Conservation (phyloP, 2,329 filamentous ascomycete species). For the Penicillium sp. region DNA sequence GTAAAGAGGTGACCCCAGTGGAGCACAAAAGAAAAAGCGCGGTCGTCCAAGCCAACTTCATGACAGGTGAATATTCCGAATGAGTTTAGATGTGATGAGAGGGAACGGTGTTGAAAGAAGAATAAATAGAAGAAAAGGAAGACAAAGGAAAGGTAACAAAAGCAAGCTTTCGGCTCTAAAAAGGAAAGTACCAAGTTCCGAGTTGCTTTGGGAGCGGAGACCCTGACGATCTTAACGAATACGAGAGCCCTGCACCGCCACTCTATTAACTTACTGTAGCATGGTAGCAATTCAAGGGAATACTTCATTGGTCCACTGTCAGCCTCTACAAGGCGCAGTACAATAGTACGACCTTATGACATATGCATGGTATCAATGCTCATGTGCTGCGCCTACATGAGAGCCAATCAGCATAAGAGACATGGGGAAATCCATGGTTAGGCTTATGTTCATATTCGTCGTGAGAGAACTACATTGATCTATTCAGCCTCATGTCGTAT, state of each 20-base stretch:
- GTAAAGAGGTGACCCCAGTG: constrained; percentile 28
- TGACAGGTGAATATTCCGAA: constrained; percentile 11
- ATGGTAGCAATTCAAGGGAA: too few relatives aligned
- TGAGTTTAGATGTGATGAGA: too few relatives aligned
- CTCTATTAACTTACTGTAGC: not conserved
- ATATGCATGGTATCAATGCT: not conserved
- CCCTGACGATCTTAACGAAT: not conserved
- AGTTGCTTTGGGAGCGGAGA: not conserved
- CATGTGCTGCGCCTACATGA: too few relatives aligned
- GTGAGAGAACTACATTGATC: not conserved
- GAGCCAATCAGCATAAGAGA: too few relatives aligned
- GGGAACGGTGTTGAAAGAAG: not conserved
- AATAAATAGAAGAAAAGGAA: not conserved
- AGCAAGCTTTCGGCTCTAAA: not conserved
- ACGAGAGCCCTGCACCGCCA: not conserved
- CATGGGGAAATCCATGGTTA: too few relatives aligned
- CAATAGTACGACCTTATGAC: not conserved
- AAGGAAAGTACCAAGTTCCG: not conserved
- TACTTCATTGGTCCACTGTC: too few relatives aligned
- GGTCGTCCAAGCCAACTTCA: constrained; percentile 34
- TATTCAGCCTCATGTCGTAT: not conserved
- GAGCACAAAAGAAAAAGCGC: constrained; percentile 32
- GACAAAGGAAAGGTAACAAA: not conserved
- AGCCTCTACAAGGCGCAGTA: not conserved
- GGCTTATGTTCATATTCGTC: too few relatives aligned